Evolutionary conservation across 805 yeast genomes (phyloP), one percentile per base, ranked within the genome.

Genomic region (Clavispora fructus): DNA sequence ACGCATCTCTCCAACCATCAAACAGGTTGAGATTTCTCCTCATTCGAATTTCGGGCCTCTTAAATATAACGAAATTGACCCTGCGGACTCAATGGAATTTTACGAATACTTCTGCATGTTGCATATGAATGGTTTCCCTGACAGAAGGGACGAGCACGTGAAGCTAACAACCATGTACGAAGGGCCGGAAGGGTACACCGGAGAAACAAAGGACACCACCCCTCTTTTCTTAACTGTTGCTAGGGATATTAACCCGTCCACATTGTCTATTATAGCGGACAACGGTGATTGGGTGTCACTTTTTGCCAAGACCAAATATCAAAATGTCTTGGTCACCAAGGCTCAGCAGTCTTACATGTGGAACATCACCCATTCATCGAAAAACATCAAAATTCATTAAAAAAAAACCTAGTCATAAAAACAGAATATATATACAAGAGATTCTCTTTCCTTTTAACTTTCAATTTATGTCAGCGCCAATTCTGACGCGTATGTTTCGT

Each of bases 81-180:
- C 12, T 14, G 46, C 39, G 8, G 25, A 33, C 6, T 17, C 39
- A 7, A 40, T 17, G 11, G 54, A 51, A 2, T n/a, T 51, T 9
- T 51, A 51, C 25, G 58, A 54, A 38, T 51, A 43, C 17, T 39
- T 53, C 27, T 37, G 51, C 14, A 41, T 54, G 43, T 42, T 51
- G 16, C 58, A 54, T 35, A 12, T 51, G 19, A 54, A 53, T 23
- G 44, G 51, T 7, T 28, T 47, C 10, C 56, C 58, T 12, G 46
- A 48, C 25, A 14, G n/a, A 13, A 7, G 25, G 17, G 35, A 48
- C 35, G 40, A 48, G 7, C 55, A 45, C 27, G 55, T 49, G 27
- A 14, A 42, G 11, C 52, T 49, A 19, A 48, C 53, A 7, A 45
- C 38, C 31, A 48, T 29, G 38, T 52, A 48, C 39, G 50, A 42